Percentiles rank a stretch among this genome's conserved stretches.
These are phyloP conservation scores for Aspergillus cavernicola DNA, from an alignment of 495 filamentous ascomycete genomes.

Conservation along the genomic window DNA sequence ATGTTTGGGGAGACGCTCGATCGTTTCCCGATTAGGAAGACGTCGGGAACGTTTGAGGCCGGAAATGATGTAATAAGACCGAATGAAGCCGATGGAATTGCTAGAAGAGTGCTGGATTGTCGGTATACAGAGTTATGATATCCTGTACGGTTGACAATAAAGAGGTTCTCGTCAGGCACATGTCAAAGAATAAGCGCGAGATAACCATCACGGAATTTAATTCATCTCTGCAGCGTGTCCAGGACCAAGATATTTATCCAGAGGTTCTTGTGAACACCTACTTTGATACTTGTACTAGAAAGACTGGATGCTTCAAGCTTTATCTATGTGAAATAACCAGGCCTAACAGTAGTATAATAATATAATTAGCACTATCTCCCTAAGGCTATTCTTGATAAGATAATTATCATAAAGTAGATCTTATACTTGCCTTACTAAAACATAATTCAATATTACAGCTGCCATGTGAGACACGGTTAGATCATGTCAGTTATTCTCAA, in stretches of 20 bases:
- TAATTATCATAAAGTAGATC: background rate
- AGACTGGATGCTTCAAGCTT: too few species aligned
- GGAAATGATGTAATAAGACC: too few species aligned
- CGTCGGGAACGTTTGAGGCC: too few species aligned
- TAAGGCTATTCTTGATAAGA: background rate
- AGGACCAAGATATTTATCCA: background rate
- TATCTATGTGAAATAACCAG: too few species aligned
- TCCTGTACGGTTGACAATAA: too few species aligned
- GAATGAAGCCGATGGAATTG: too few species aligned
- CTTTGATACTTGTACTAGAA: background rate
- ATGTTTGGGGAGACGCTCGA: too few species aligned
- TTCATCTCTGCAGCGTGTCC: background rate
- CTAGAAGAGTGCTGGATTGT: too few species aligned
- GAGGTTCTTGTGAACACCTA: background rate
- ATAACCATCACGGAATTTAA: background rate
- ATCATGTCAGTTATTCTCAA: background rate
- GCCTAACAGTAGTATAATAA: too few species aligned
- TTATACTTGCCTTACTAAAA: background rate
- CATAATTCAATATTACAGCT: background rate
- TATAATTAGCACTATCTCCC: too few species aligned
- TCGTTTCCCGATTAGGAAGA: too few species aligned
- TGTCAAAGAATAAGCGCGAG: background rate
- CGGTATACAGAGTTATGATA: too few species aligned
- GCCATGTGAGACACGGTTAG: background rate
- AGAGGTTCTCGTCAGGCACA: background rate